Conservation (phyloP, 331 rosid species). For the Erythrophleum ivorense region DNA sequence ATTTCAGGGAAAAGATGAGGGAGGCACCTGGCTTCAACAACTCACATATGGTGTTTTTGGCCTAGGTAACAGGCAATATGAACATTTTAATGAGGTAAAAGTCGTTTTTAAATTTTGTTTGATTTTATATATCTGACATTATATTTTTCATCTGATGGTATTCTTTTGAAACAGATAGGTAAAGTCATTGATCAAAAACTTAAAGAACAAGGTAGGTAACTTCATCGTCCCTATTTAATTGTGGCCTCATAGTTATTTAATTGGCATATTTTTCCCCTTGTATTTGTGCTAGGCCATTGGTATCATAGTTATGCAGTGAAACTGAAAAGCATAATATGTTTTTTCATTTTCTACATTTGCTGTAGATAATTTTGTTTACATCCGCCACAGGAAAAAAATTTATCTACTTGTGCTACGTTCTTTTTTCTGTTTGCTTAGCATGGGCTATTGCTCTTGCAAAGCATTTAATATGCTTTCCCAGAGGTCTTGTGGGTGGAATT, state of each 20-base stretch:
- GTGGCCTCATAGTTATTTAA: constrained; percentile 21
- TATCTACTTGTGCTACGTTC: constrained; percentile 25
- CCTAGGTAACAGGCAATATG: constrained; percentile 93
- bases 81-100: constrained; percentile 91
- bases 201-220: constrained; percentile 71
- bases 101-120: background rate
- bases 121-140: constrained; percentile 15
- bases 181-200: constrained; percentile 77
- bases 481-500: background rate
- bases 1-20: constrained; percentile 70
- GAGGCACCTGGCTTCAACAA: constrained; percentile 78
- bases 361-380: constrained; percentile 25
- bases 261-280: constrained; percentile 11
- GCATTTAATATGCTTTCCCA: constrained; percentile 16
- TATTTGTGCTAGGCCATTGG: background rate
- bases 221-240: constrained; percentile 21
- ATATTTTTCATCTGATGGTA: constrained; percentile 32
- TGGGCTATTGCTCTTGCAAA: constrained; percentile 12
- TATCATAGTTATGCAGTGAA: constrained; percentile 6
- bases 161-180: constrained; percentile 73
- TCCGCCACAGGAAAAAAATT: background rate
- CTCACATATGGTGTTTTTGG: constrained; percentile 86
- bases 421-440: background rate
- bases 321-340: constrained; percentile 23
- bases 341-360: constrained; percentile 10